Evolutionary conservation across 1,139 yeast genomes (phyloP), one percentile per base, ranked within the genome.

Genomic region (Candida dubliniensis): DNA sequence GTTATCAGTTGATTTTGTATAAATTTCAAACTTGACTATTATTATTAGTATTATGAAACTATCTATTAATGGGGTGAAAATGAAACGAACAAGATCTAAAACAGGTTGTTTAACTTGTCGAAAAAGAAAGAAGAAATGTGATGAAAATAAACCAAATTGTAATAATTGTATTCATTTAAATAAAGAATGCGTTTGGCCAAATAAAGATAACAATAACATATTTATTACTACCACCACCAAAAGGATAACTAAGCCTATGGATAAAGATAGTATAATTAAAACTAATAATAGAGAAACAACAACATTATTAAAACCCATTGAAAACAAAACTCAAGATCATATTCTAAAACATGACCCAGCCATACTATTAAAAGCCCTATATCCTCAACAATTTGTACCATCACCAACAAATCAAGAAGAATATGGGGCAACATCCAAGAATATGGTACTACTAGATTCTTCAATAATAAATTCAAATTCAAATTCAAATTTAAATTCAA

Each of bases 131-230:
- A 49, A 57, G 42, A 62, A 61, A 43, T 63, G 68, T 47, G 68
- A 63, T 45, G 68, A 63, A 46, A 42, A 42, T 8, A 59, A 55
- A 38, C 68, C 68, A 1, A 42, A 40, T 4, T 63, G 68, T 51
- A 51, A 52, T 5, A 54, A 45, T 37, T 64, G 69, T 43, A 41
- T 30, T 13, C 32, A 29, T 24, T 23, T 26, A 3, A 27, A 30
- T 7, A 30, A n/a, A n/a, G 13, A 12, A n/a, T 30, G 32, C n/a
- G n/a, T 12, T 30, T 30, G 32, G 32, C 32, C 32, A 30, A n/a
- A 7, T 27, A 27, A 27, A 7, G 12, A 27, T 27, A n/a, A 10
- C 29, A 26, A 26, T 10, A 27, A 4, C 8, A 27, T 27, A 10
- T n/a, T 4, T 8, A 30, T 7, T 30, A 11, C 2, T 12, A 30